Evolutionary conservation across 352 stramenopile genomes (phyloP), one percentile per base, ranked within the genome.

Genomic region (Pythium aristosporum): DNA sequence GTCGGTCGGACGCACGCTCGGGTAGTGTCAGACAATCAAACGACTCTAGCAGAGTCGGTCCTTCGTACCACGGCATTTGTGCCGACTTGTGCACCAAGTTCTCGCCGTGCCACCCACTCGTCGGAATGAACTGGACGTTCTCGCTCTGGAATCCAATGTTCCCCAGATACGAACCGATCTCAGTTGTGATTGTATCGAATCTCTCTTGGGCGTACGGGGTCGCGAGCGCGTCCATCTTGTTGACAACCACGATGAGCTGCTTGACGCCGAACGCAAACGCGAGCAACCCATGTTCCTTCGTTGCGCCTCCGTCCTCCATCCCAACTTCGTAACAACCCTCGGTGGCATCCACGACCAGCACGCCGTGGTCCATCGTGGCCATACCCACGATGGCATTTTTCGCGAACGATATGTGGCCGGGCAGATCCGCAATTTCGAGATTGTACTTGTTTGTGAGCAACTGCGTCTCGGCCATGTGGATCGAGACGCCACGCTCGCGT

Each of bases 321-420:
- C 94, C 95, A 57, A 76, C 82, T 69, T 98, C 91, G 79, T 99
- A 99, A 48, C 91, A 92, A 58, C 85, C 87, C 41, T 92, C 74
- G 34, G 79, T 86, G 15, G 96, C 94, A 69, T 97, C 87, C 30
- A 99, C 87, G 9, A 99, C 86, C 10, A 99, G 77, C 51, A 99
- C 75, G 30, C 96, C 96, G 57, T 96, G 92, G 83, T 99, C 97
- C 21, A 96, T 95, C 79, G 98, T 95, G 58, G 92, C 97, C 3
- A 94, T 97, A 46, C 97, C 96, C 32, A 93, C 98, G 73, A 99
- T 99, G 95, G 98, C 98, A 77, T 99, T 99, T 89, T 99, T 98
- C 73, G 99, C 98, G 77, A 98, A 99, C 77, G 98, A 92, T 67
- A 85, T 78, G 81, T 99, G 95, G 21, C 96, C 97, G 20, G 97